Conservation (phyloP, 495 filamentous ascomycete genomes). For the Talaromyces stipitatus region DNA sequence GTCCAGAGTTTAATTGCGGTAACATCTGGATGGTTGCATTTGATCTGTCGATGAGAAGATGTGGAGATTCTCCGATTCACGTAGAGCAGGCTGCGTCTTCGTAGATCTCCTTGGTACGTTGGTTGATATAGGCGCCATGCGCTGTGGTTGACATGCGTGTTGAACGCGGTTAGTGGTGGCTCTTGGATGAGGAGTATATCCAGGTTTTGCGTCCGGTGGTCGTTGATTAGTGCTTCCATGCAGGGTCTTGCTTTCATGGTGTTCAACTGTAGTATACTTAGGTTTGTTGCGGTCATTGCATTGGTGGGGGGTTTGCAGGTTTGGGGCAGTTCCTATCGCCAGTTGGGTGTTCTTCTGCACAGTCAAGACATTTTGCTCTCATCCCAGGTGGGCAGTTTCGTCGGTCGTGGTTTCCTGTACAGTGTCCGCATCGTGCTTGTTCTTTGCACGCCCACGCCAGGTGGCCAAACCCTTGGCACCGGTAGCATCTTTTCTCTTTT, state of each 20-base stretch:
- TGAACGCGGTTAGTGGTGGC: conserved; percentile 14
- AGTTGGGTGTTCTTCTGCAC: conserved; percentile 16
- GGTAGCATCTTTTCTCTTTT: conserved; percentile 19
- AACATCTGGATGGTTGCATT: conserved; percentile 18
- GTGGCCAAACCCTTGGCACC: conserved; percentile 21
- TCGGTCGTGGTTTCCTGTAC: conserved; percentile 14
- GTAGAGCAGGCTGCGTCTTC: conserved; percentile 19
- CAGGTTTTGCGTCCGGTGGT: conserved; percentile 17
- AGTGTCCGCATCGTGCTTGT: conserved; percentile 19
- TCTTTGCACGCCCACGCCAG: conserved; percentile 26
- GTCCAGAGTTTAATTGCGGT: conserved; percentile 18
- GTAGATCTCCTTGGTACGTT: conserved; percentile 4
- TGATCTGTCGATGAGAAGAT: conserved; percentile 15
- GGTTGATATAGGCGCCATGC: conserved; percentile 19
- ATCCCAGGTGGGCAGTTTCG: conserved; percentile 15
- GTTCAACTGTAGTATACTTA: conserved; percentile 21
- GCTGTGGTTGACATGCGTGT: conserved; percentile 21
- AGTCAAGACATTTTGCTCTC: conserved; percentile 15
- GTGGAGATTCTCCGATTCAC: conserved; percentile 18
- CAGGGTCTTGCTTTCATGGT: too few relatives aligned
- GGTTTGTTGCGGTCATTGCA: conserved; percentile 16
- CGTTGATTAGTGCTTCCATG: conserved; percentile 25
- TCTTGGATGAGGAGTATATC: conserved; percentile 22
- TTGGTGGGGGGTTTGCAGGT: conserved; percentile 4
- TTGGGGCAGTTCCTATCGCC: conserved; percentile 12